phyloP scores from a whole-genome alignment of 768 basidiomycete species.

The Ramaria sp. region DNA sequence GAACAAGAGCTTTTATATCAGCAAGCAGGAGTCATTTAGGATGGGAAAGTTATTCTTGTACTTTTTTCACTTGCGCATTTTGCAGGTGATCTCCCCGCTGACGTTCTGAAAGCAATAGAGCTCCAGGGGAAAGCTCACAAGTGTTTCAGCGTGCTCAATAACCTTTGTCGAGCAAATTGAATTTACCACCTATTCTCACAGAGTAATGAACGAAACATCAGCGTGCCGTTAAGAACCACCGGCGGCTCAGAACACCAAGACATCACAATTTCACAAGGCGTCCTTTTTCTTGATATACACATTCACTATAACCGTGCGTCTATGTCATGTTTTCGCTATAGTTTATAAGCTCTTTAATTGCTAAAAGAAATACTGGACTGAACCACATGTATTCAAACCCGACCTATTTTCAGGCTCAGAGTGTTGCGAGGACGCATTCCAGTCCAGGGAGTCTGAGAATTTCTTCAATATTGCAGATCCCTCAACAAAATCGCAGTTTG shows the following conservation, averaged over 20 bases:
- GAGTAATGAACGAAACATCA: conserved; percentile 4
- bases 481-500: not conserved
- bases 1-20: conserved; percentile 17
- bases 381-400: conserved; percentile 7
- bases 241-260: not conserved
- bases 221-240: not conserved
- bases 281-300: not conserved
- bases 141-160: not conserved
- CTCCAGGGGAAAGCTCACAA: not conserved
- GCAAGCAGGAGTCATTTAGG: conserved; percentile 3
- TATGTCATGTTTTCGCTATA: not conserved
- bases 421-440: conserved; percentile 4
- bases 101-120: not conserved
- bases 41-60: not conserved
- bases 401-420: conserved; percentile 2
- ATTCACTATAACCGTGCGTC: conserved; percentile 5
- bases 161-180: not conserved
- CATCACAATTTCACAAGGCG: conserved; percentile 1
- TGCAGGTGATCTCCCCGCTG: too few species aligned
- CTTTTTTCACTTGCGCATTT: not conserved
- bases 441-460: not conserved
- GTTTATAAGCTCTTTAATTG: not conserved
- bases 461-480: not conserved
- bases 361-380: conserved; percentile 3
- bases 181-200: not conserved